Evolutionary conservation across 371 early-diverging fungal genomes (phyloP), one percentile per base, ranked within the genome.

Genomic region (Lichtheimia hyalospora): DNA sequence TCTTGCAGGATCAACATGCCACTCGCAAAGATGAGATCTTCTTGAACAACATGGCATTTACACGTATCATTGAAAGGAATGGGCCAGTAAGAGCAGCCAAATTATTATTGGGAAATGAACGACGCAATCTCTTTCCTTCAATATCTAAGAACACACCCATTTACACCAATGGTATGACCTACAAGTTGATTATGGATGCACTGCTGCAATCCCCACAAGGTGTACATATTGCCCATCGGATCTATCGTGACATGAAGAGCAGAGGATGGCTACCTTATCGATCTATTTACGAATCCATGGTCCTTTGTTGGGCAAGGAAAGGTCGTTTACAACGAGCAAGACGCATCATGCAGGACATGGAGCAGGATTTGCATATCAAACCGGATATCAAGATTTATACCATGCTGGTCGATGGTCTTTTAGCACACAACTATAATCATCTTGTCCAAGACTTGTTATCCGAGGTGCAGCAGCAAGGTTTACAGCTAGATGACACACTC

Each of bases 41-140:
- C 59, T 20, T 73, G 21, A 79, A 75, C 51, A 79, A 79, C 42
- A 63, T 79, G 24, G 67, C 69, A 4, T 27, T 73, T 13, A 66
- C 64, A 8, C 53, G 61, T 13, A 39, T 59, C 18, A 54, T 75
- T 12, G 42, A 64, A 20, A 41, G 52, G 3, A 20, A 42, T 0
- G 50, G 59, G 7, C 46, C 68, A 3, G n/a, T 51, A 1, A 13
- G 28, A 5, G 66, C 66, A 3, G 65, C 52, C 1, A 39, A 49
- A 3, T 20, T 66, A 3, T 62, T 79, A 10, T 49, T 65, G 16
- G 3, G 50, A 3, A 64, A 70, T 14, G 57, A 73, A 7, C 68
- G 73, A n/a, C 59, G 62, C 1, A 39, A 24, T 1, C 56, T 68
- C 10, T 64, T 74, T 20, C 58, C 62, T 14, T 34, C 27, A 0